A percentile compares a stretch with the other conserved stretches of the same genome.
phyloP scores from a whole-genome alignment of 2,329 filamentous ascomycete species.

The Sclerotinia nivalis region DNA sequence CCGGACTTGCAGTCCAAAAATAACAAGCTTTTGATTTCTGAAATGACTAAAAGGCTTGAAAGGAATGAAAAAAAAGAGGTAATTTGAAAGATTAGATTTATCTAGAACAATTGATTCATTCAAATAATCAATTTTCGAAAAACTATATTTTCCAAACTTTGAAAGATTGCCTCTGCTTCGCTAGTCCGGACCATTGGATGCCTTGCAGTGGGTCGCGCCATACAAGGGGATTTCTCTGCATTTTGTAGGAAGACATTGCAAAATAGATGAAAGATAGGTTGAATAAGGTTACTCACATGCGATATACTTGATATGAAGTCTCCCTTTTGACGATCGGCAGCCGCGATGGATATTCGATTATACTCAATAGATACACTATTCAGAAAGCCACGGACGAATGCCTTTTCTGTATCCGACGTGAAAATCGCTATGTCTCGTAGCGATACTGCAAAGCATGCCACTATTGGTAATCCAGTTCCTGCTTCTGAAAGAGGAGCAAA shows the following conservation, averaged over 20 bases:
- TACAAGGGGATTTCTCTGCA: no score
- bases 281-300: conserved; percentile 42
- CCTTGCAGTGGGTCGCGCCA: not conserved
- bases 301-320: conserved; percentile 59
- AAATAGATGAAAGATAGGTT: not conserved
- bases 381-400: conserved; percentile 44
- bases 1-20: no score
- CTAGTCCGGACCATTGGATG: no score
- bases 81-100: no score
- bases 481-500: conserved; percentile 46
- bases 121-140: no score
- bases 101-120: no score
- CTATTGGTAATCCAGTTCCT: conserved; percentile 43
- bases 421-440: conserved; percentile 38
- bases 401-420: conserved; percentile 39
- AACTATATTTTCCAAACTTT: no score
- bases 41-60: no score
- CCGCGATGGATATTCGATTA: conserved; percentile 48
- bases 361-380: conserved; percentile 28
- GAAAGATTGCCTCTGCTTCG: no score
- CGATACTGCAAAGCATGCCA: conserved; percentile 40
- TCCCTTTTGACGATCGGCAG: conserved; percentile 51
- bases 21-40: no score
- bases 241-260: not conserved
- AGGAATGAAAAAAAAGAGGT: no score